phyloP scores from a whole-genome alignment of 768 basidiomycete species.

The Mycena venus region DNA sequence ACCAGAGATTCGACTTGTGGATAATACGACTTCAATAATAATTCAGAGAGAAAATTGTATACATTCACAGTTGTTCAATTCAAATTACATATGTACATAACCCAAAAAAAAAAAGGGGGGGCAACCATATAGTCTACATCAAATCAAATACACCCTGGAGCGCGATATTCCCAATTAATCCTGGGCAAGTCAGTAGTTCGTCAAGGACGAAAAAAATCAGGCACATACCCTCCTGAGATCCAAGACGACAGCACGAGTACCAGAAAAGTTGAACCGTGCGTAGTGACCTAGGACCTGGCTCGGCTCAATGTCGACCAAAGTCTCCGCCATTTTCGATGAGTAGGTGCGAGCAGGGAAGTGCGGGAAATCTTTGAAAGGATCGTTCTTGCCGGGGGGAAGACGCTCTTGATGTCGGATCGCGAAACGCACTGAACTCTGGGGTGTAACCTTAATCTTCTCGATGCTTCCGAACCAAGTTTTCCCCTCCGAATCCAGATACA shows the following conservation, averaged over 20 bases:
- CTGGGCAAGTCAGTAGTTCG: too few relatives aligned
- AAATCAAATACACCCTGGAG: too few relatives aligned
- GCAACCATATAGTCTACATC: too few relatives aligned
- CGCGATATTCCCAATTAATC: too few relatives aligned
- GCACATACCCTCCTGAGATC: background rate
- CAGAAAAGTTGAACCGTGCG: conserved; percentile 17
- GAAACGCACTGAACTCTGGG: background rate
- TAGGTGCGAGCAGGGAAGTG: conserved; percentile 6
- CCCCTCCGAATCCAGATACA: background rate
- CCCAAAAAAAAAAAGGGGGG: too few relatives aligned
- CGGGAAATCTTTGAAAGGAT: conserved; percentile 13
- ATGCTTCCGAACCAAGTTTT: conserved; percentile 5
- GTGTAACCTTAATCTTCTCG: background rate
- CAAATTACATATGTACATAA: too few relatives aligned
- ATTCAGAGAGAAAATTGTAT: too few relatives aligned
- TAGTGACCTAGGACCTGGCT: conserved; percentile 4
- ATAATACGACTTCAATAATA: too few relatives aligned
- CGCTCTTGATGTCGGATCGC: background rate
- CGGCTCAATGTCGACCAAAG: background rate
- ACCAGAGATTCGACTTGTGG: too few relatives aligned
- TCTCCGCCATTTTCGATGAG: background rate
- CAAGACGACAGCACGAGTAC: background rate
- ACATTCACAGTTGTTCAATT: too few relatives aligned
- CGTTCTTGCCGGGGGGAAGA: conserved; percentile 4
- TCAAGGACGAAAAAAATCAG: background rate